These are phyloP conservation scores for Candida sanyiensis DNA, from an alignment of 805 yeast species.

Conservation along the genomic window DNA sequence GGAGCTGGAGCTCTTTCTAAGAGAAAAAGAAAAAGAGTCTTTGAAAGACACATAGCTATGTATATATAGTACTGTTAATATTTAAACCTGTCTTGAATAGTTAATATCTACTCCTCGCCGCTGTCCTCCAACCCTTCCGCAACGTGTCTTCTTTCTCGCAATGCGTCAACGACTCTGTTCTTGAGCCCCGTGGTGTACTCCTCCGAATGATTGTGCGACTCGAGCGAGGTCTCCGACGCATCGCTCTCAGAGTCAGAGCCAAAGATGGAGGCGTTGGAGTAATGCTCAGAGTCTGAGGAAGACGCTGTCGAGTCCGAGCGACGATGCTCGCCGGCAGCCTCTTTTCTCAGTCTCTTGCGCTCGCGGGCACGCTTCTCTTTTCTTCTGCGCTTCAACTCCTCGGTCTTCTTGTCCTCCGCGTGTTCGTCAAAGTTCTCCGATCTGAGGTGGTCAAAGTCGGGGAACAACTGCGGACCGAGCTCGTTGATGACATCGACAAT, in stretches of 20 bases:
- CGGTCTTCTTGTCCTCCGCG: slow-evolving; percentile 32
- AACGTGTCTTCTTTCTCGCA: slow-evolving; percentile 25
- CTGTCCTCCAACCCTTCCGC: not conserved
- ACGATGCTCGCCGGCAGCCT: slow-evolving; percentile 2
- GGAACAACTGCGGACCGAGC: slow-evolving; percentile 79
- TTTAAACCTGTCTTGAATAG: not conserved
- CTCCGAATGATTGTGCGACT: slow-evolving; percentile 8
- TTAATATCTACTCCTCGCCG: not conserved
- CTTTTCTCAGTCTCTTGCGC: slow-evolving; percentile 10
- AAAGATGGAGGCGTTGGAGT: slow-evolving; percentile 36
- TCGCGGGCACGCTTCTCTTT: slow-evolving; percentile 24
- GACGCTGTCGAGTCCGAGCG: slow-evolving; percentile 10
- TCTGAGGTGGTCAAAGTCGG: slow-evolving; percentile 62
- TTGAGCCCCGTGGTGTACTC: slow-evolving; percentile 22
- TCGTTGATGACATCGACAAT: slow-evolving; percentile 77
- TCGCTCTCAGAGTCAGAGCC: slow-evolving; percentile 32
- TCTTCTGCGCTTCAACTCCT: slow-evolving; percentile 33
- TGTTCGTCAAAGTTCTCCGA: slow-evolving; percentile 25
- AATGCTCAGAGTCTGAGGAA: slow-evolving; percentile 38
- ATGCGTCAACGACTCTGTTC: slow-evolving; percentile 23
- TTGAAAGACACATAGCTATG: not conserved
- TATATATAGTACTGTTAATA: not conserved
- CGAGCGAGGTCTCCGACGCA: slow-evolving; percentile 27
- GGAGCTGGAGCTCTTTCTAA: slow-evolving; percentile 75
- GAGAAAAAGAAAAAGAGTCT: slow-evolving; percentile 4